Evolutionary conservation across 2,329 filamentous ascomycete genomes (phyloP).

Genomic region (Aspergillus sp.): DNA sequence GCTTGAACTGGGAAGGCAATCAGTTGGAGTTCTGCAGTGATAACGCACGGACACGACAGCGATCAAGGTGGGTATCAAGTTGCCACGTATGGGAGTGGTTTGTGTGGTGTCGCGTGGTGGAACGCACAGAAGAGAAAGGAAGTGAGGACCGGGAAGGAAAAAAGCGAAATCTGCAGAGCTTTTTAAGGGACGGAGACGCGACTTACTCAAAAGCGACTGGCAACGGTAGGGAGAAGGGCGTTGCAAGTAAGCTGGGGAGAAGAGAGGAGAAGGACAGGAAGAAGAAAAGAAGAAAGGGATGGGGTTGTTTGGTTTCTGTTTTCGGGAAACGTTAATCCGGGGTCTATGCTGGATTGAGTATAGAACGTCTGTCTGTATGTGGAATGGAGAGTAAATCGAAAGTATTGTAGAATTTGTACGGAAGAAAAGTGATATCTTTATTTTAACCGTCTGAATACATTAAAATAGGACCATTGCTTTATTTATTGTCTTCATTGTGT

Average conservation of each 20-base stretch:
- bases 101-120: neutral
- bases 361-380: neutral
- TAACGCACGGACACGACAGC: neutral
- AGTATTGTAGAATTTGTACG: no score
- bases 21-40: neutral
- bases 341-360: neutral
- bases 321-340: slow-evolving; percentile 1
- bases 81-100: neutral
- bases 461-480: no score
- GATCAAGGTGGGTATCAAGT: neutral
- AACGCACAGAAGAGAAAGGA: neutral
- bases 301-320: neutral
- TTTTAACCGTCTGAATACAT: no score
- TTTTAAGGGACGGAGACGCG: neutral
- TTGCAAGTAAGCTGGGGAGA: neutral
- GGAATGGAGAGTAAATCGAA: no score
- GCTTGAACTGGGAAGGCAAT: neutral
- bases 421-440: no score
- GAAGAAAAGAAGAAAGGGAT: neutral
- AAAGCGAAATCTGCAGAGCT: neutral
- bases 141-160: neutral
- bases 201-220: neutral
- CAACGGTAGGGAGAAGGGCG: neutral
- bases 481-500: no score
- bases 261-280: neutral